These are phyloP conservation scores for Hymenoscyphus infarciens DNA, from an alignment of 2,329 filamentous ascomycete genomes.

Conservation along the genomic window DNA sequence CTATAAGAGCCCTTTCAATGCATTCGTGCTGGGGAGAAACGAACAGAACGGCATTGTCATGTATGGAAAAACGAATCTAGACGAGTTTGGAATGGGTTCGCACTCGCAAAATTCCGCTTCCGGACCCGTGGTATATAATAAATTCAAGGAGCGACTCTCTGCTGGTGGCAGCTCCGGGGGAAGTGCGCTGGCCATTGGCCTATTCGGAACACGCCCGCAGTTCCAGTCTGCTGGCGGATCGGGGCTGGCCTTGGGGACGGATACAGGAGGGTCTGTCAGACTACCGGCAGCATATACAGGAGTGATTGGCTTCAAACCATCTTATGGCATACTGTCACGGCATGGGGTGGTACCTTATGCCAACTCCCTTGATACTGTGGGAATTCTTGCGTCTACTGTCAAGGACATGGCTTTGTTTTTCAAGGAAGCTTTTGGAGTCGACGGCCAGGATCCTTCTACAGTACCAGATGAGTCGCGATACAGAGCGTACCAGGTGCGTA, in stretches of 20 bases:
- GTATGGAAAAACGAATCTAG: slow-evolving; percentile 85
- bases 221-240: slow-evolving; percentile 43
- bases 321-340: slow-evolving; percentile 64
- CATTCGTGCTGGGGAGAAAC: slow-evolving; percentile 65
- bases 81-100: slow-evolving; percentile 95
- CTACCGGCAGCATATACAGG: slow-evolving; percentile 70
- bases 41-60: slow-evolving; percentile 51
- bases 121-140: slow-evolving; percentile 45
- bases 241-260: slow-evolving; percentile 75
- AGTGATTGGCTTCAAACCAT: slow-evolving; percentile 67
- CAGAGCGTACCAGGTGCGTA: slow-evolving; percentile 9
- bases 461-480: slow-evolving; percentile 45
- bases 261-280: slow-evolving; percentile 73
- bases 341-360: slow-evolving; percentile 71
- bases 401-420: slow-evolving; percentile 35
- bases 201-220: too few species aligned
- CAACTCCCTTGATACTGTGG: slow-evolving; percentile 71
- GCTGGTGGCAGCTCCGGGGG: slow-evolving; percentile 91
- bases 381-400: slow-evolving; percentile 51
- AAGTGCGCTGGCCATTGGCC: slow-evolving; percentile 77
- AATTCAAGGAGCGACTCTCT: slow-evolving; percentile 48
- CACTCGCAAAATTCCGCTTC: slow-evolving; percentile 67
- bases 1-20: slow-evolving; percentile 74
- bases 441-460: slow-evolving; percentile 48
- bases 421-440: slow-evolving; percentile 8